Evolutionary conservation across 1,139 yeast species (phyloP).

Genomic region (Sugiyamaella neomexicana): DNA sequence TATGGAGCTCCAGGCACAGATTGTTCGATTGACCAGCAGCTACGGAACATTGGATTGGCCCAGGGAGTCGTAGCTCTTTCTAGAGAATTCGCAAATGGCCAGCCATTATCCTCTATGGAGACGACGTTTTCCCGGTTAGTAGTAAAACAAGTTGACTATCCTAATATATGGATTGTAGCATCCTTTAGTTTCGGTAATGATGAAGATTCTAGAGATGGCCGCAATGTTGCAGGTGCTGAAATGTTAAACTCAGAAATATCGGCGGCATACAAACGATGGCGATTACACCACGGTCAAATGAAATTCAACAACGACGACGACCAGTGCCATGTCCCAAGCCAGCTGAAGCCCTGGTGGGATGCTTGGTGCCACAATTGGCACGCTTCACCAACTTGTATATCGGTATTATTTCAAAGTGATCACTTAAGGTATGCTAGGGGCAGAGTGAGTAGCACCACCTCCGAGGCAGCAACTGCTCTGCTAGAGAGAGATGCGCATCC

Average conservation of each 20-base stretch:
- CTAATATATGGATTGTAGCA: conserved; percentile 37
- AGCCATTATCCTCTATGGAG: conserved; percentile 32
- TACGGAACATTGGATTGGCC: conserved; percentile 36
- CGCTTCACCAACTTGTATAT: conserved; percentile 29
- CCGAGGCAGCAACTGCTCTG: conserved; percentile 31
- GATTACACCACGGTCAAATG: conserved; percentile 34
- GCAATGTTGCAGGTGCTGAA: conserved; percentile 29
- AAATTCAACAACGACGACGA: conserved; percentile 17
- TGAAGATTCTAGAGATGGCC: conserved; percentile 20
- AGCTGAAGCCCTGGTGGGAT: conserved; percentile 35
- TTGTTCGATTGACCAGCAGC: conserved; percentile 27
- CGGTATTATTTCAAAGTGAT: conserved; percentile 25
- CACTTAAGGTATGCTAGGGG: conserved; percentile 30
- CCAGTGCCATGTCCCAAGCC: conserved; percentile 25
- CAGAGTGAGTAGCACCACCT: conserved; percentile 28
- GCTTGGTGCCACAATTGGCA: conserved; percentile 36
- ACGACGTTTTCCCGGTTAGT: conserved; percentile 33
- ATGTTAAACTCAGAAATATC: conserved; percentile 31
- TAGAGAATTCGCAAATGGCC: conserved; percentile 33
- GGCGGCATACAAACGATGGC: conserved; percentile 34
- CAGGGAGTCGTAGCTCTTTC: conserved; percentile 38
- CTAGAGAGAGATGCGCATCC: conserved; percentile 21
- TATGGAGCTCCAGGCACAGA: conserved; percentile 26
- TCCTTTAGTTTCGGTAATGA: conserved; percentile 20
- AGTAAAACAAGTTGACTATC: conserved; percentile 31